Conservation (phyloP, 306 rosid genomes). For the Ceratonia siliqua region DNA sequence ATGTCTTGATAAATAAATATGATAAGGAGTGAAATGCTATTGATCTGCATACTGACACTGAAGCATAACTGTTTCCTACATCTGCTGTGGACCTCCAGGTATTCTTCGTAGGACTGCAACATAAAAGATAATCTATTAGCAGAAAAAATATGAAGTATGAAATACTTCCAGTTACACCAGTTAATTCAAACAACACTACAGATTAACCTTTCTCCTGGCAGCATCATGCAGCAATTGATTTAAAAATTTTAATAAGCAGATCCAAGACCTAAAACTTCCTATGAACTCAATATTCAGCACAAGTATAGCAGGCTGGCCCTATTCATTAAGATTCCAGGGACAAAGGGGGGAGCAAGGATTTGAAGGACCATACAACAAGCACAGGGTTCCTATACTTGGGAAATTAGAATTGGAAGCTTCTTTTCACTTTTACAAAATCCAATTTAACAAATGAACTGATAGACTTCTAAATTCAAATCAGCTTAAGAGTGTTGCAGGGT, state of each 20-base stretch:
- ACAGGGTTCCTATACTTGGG: not conserved
- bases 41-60: constrained; percentile 36
- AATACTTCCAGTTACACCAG: not conserved
- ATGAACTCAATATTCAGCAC: not conserved
- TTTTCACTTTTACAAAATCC: not conserved
- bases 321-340: not conserved
- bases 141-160: not conserved
- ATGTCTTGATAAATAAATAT: not conserved
- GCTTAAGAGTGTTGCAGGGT: not conserved
- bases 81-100: constrained; percentile 41
- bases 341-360: not conserved
- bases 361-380: not conserved
- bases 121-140: not conserved
- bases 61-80: constrained; percentile 32
- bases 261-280: not conserved
- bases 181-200: constrained; percentile 2
- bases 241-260: constrained; percentile 22
- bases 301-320: not conserved
- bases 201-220: constrained; percentile 4
- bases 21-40: constrained; percentile 6
- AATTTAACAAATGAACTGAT: not conserved
- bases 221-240: not conserved
- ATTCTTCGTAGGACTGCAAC: constrained; percentile 52
- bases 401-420: not conserved
- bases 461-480: not conserved